Evolutionary conservation across 208 protist species (phyloP).

Genomic region (Porcisia deanei): DNA sequence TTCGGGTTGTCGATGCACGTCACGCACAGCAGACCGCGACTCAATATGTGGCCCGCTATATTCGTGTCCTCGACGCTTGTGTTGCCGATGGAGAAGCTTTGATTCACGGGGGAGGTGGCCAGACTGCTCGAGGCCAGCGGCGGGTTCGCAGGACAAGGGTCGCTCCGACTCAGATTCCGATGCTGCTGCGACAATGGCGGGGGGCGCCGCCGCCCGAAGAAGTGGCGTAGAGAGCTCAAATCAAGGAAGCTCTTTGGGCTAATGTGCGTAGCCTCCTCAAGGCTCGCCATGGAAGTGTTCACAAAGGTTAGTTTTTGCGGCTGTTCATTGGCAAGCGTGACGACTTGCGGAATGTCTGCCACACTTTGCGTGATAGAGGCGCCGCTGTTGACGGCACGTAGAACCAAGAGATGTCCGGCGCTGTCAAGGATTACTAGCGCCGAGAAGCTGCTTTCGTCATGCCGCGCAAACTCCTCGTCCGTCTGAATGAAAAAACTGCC

Average conservation of each 20-base stretch:
- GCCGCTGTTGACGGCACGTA: slow-evolving; percentile 48
- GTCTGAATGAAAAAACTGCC: slow-evolving; percentile 12
- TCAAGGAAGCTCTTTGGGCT: slow-evolving; percentile 59
- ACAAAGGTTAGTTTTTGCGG: slow-evolving; percentile 21
- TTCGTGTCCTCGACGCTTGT: slow-evolving; percentile 8
- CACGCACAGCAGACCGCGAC: slow-evolving; percentile 63
- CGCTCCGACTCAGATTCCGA: not conserved
- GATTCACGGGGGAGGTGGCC: slow-evolving; percentile 23
- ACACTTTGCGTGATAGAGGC: slow-evolving; percentile 45
- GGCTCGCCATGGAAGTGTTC: slow-evolving; percentile 3
- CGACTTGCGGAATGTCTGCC: slow-evolving; percentile 61
- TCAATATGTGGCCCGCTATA: slow-evolving; percentile 68
- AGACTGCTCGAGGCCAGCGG: slow-evolving; percentile 19
- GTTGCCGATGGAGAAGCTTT: slow-evolving; percentile 12
- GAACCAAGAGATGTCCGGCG: slow-evolving; percentile 58
- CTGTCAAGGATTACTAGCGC: slow-evolving; percentile 72
- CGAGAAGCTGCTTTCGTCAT: slow-evolving; percentile 17
- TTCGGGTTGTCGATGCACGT: slow-evolving; percentile 28
- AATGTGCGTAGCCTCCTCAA: slow-evolving; percentile 9
- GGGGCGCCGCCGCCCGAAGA: slow-evolving; percentile 30
- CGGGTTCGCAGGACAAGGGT: slow-evolving; percentile 12
- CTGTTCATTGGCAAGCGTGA: slow-evolving; percentile 38
- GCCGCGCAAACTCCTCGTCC: slow-evolving; percentile 6
- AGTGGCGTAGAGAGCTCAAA: slow-evolving; percentile 45
- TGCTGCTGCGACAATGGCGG: slow-evolving; percentile 5